Percentiles rank a stretch among this genome's conserved stretches.
Evolutionary conservation across 2,329 filamentous ascomycete genomes (phyloP).

Genomic region (Phyllosticta capitalensis): DNA sequence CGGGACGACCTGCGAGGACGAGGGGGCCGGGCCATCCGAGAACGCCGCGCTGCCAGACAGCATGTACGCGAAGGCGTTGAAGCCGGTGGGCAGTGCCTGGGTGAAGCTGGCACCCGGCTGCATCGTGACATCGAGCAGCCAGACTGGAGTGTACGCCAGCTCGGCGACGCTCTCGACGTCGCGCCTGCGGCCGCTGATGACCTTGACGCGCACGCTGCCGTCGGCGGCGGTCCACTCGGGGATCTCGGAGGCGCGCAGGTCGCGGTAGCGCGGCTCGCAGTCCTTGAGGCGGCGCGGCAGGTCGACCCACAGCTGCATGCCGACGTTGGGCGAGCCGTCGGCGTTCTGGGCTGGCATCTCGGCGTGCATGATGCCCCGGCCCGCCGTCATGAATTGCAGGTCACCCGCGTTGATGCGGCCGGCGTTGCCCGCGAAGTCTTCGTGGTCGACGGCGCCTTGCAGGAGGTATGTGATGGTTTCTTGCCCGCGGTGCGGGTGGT

Average conservation of each 20-base stretch:
- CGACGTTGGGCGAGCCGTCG: constrained; percentile 69
- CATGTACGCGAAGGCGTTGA: constrained; percentile 86
- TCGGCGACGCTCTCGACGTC: constrained; percentile 83
- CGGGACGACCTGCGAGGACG: constrained; percentile 38
- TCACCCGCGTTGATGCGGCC: constrained; percentile 83
- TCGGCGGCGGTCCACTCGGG: constrained; percentile 62
- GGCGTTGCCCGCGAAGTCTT: constrained; percentile 79
- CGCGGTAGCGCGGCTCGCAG: constrained; percentile 87
- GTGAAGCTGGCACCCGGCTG: constrained; percentile 67
- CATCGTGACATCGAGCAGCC: constrained; percentile 78
- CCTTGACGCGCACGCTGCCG: constrained; percentile 69
- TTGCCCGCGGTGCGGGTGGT: constrained; percentile 75
- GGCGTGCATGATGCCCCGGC: constrained; percentile 82
- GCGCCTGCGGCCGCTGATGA: constrained; percentile 78
- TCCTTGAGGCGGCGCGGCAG: constrained; percentile 70
- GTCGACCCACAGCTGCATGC: constrained; percentile 94
- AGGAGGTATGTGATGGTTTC: constrained; percentile 88
- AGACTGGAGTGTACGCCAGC: constrained; percentile 93
- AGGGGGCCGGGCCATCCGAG: constrained; percentile 37
- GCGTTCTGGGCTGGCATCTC: constrained; percentile 81
- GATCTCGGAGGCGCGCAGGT: constrained; percentile 70
- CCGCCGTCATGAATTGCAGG: constrained; percentile 96
- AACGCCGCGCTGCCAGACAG: constrained; percentile 64
- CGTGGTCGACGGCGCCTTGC: constrained; percentile 77
- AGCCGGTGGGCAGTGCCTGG: constrained; percentile 67